Conservation (phyloP, 108 stramenopile genomes). For the Pseudonitzschia delicatissima region DNA sequence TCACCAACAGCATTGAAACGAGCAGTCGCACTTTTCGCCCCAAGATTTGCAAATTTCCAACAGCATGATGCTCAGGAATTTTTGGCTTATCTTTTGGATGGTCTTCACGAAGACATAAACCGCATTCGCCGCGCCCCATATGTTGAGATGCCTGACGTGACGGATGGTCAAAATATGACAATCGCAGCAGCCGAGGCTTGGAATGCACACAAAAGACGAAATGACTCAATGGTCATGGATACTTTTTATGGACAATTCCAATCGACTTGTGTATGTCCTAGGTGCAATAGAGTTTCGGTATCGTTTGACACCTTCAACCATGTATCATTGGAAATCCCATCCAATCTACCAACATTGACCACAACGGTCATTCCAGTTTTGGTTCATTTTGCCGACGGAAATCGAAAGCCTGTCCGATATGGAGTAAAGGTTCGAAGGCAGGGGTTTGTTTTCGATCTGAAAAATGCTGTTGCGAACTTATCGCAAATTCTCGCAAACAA, state of each 20-base stretch:
- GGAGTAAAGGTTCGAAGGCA: conserved; percentile 19
- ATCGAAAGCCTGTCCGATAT: conserved; percentile 8
- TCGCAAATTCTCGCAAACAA: conserved; percentile 14
- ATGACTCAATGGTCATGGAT: conserved; percentile 78
- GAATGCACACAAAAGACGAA: conserved; percentile 60
- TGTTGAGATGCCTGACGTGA: conserved; percentile 79
- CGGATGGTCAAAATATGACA: conserved; percentile 51
- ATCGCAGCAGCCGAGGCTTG: conserved; percentile 73
- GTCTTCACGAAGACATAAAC: conserved; percentile 96
- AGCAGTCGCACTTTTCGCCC: conserved; percentile 70
- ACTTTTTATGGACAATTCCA: conserved; percentile 82
- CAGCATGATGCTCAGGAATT: conserved; percentile 97
- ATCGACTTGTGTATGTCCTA: conserved; percentile 84
- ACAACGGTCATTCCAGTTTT: conserved; percentile 23
- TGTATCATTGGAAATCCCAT: conserved; percentile 77
- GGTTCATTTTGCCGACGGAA: conserved; percentile 20
- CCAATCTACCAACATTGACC: conserved; percentile 13
- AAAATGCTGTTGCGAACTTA: conserved; percentile 1
- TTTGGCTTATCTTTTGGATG: conserved; percentile 88
- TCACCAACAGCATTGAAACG: conserved; percentile 67
- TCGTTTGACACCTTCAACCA: conserved; percentile 92
- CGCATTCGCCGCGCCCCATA: conserved; percentile 89
- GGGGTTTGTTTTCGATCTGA: conserved; percentile 15
- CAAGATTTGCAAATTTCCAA: conserved; percentile 61
- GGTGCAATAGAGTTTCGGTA: conserved; percentile 79